Evolutionary conservation across 306 rosid genomes (phyloP).

Genomic region (Citrullus colocynthis): DNA sequence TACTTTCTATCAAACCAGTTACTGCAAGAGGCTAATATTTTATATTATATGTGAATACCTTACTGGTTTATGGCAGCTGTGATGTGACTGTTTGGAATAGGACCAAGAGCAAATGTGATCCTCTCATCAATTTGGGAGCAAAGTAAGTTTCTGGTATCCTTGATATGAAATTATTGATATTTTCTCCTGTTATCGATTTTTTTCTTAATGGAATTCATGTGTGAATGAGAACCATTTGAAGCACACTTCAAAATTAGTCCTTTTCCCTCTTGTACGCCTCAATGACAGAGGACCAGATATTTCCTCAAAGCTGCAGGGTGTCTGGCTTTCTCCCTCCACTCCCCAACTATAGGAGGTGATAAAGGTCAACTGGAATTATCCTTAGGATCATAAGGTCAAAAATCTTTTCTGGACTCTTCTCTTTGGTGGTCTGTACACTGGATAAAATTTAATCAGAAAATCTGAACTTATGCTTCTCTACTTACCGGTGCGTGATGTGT

Average conservation of each 20-base stretch:
- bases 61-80: conserved; percentile 29
- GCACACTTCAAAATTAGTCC: not conserved
- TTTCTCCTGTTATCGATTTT: not conserved
- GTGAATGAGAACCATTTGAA: not conserved
- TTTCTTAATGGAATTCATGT: not conserved
- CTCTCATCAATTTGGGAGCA: conserved; percentile 79
- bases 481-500: not conserved
- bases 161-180: conserved; percentile 11
- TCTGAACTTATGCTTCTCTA: not conserved
- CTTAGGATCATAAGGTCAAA: not conserved
- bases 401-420: not conserved
- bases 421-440: not conserved
- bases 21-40: conserved; percentile 21
- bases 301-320: not conserved
- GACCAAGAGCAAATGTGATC: conserved; percentile 85
- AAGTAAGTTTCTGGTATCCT: conserved; percentile 31
- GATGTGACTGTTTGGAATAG: conserved; percentile 91
- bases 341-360: not conserved
- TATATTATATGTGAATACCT: not conserved
- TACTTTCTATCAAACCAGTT: not conserved
- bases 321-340: not conserved
- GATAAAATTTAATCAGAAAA: not conserved
- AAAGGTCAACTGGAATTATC: not conserved
- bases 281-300: not conserved
- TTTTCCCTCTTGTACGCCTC: not conserved